phyloP scores from a whole-genome alignment of 306 rosid species.

The Luffa acutangula region DNA sequence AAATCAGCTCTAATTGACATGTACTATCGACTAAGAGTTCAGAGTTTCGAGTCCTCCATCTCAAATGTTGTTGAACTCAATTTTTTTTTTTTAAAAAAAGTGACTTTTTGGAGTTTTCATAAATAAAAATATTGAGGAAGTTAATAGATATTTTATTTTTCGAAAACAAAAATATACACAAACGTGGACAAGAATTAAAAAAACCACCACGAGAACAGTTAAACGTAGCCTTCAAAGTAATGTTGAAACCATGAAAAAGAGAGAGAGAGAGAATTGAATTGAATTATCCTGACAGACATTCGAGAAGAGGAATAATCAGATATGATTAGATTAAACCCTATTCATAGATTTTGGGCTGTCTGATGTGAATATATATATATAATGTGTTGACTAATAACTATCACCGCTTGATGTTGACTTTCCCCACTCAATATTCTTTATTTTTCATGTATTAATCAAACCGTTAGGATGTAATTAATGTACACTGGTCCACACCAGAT shows the following conservation, averaged over 20 bases:
- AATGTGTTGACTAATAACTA: neutral
- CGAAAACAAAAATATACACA: neutral
- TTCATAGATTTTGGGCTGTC: conserved; percentile 4
- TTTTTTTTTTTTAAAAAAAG: too few species aligned
- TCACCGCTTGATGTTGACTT: conserved; percentile 3
- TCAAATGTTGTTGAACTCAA: too few species aligned
- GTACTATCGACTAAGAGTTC: too few species aligned
- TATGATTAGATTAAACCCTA: conserved; percentile 7
- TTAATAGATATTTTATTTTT: neutral
- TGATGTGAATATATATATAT: neutral
- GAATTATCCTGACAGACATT: conserved; percentile 2
- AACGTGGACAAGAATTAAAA: neutral
- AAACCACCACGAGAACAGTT: neutral
- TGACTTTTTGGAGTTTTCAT: too few species aligned
- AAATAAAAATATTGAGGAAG: too few species aligned
- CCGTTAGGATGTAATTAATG: neutral
- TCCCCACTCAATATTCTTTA: neutral
- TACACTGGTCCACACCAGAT: neutral
- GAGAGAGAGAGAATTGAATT: neutral
- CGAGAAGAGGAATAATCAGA: neutral
- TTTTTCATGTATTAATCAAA: neutral
- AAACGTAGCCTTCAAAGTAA: conserved; percentile 1
- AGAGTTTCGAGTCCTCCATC: too few species aligned
- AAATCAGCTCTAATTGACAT: too few species aligned
- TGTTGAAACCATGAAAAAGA: neutral